These are phyloP conservation scores for Trichoderma orchidacearum DNA, from an alignment of 495 filamentous ascomycete species.

Conservation along the genomic window DNA sequence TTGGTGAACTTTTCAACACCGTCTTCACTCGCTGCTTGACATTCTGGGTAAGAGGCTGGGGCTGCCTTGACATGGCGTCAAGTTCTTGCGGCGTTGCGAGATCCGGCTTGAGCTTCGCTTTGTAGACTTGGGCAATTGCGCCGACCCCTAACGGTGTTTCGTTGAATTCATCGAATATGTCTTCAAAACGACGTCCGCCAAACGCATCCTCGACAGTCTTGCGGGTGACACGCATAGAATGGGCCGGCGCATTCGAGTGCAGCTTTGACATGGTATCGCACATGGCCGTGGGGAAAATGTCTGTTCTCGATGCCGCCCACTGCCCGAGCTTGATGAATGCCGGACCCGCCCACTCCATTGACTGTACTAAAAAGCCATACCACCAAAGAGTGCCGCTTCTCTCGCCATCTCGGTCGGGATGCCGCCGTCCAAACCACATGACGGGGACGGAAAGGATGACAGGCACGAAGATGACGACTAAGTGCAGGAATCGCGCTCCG, in stretches of 20 bases:
- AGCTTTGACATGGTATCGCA: slow-evolving; percentile 89
- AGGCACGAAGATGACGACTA: slow-evolving; percentile 81
- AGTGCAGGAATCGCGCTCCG: slow-evolving; percentile 68
- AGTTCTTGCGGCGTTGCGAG: slow-evolving; percentile 50
- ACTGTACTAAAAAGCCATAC: slow-evolving; percentile 76
- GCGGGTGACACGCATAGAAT: slow-evolving; percentile 72
- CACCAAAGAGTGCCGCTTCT: slow-evolving; percentile 81
- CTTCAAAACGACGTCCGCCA: slow-evolving; percentile 60
- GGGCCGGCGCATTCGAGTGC: slow-evolving; percentile 86
- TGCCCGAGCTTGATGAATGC: slow-evolving; percentile 99
- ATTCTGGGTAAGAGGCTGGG: slow-evolving; percentile 41
- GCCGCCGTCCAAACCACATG: slow-evolving; percentile 60
- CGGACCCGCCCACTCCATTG: slow-evolving; percentile 90
- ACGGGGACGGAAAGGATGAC: slow-evolving; percentile 67
- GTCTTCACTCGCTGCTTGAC: slow-evolving; percentile 73
- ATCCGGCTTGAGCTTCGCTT: slow-evolving; percentile 76
- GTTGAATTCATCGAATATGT: slow-evolving; percentile 96
- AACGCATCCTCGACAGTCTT: slow-evolving; percentile 70
- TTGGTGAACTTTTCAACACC: slow-evolving; percentile 72
- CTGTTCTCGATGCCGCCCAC: slow-evolving; percentile 95
- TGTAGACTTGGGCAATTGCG: slow-evolving; percentile 97
- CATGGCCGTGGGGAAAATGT: slow-evolving; percentile 93
- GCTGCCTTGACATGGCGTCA: slow-evolving; percentile 26
- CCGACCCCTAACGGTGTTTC: slow-evolving; percentile 86
- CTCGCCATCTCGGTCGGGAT: slow-evolving; percentile 49